Evolutionary conservation across 805 yeast species (phyloP).

Genomic region (Kodamaea lidongshanica): DNA sequence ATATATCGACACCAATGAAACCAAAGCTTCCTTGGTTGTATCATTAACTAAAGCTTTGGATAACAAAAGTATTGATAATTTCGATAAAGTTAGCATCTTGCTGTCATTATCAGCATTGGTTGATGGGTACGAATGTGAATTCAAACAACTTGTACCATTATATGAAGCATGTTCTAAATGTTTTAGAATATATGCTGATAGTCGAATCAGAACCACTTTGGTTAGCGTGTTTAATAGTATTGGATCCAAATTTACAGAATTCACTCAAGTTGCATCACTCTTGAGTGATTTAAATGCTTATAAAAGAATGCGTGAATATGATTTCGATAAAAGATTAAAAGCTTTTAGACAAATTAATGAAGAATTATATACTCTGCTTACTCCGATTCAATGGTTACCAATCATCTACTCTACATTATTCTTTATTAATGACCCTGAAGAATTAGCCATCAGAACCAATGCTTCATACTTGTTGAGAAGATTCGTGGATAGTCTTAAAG

Average conservation of each 20-base stretch:
- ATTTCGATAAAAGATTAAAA: constrained; percentile 66
- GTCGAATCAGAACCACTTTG: constrained; percentile 55
- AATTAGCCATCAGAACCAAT: constrained; percentile 72
- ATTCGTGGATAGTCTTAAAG: constrained; percentile 52
- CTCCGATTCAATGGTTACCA: constrained; percentile 71
- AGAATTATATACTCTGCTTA: constrained; percentile 34
- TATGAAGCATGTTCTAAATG: constrained; percentile 50
- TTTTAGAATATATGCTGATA: constrained; percentile 54
- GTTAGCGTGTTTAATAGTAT: constrained; percentile 55
- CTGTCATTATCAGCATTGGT: constrained; percentile 52
- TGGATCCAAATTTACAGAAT: constrained; percentile 43
- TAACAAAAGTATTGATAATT: constrained; percentile 41
- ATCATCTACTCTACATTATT: constrained; percentile 60
- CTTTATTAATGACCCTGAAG: constrained; percentile 71
- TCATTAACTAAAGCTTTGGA: constrained; percentile 58
- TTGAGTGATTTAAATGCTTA: constrained; percentile 65
- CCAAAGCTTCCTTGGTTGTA: constrained; percentile 46
- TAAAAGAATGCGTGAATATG: constrained; percentile 67
- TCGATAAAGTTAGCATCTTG: constrained; percentile 52
- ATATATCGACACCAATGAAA: constrained; percentile 49
- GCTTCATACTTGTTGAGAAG: constrained; percentile 59
- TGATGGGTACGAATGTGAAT: constrained; percentile 45
- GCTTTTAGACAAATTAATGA: constrained; percentile 68
- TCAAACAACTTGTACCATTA: constrained; percentile 43
- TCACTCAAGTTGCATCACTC: constrained; percentile 42